These are phyloP conservation scores for Copromyces sp. DNA, from an alignment of 495 filamentous ascomycete genomes.

Conservation along the genomic window DNA sequence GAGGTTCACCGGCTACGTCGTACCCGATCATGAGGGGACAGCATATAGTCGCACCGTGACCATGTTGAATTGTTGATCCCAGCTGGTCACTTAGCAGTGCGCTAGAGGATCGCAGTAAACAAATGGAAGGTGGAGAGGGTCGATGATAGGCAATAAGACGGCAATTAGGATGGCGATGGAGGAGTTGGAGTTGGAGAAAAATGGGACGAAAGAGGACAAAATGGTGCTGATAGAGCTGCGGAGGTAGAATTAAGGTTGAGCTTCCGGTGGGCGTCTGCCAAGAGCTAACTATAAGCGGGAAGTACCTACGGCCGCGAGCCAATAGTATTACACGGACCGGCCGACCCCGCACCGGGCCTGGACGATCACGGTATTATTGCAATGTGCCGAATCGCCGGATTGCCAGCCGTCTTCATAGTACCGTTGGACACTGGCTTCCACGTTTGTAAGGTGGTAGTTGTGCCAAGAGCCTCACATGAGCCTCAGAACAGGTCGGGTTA, in stretches of 20 bases:
- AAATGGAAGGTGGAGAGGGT: neutral
- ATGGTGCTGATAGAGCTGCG: neutral
- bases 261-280: neutral
- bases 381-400: neutral
- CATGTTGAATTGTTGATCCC: neutral
- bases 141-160: neutral
- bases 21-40: neutral
- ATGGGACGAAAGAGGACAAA: neutral
- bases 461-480: neutral
- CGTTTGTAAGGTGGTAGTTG: neutral
- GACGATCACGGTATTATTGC: neutral
- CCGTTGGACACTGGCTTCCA: neutral
- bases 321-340: neutral
- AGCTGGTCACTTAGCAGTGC: neutral
- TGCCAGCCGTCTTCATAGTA: neutral
- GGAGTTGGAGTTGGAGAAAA: neutral
- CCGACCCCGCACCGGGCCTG: neutral
- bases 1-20: neutral
- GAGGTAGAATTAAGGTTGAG: neutral
- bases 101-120: neutral
- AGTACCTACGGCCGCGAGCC: neutral
- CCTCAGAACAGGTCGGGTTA: neutral
- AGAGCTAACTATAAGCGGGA: neutral
- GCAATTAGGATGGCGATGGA: neutral
- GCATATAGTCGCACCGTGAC: neutral